Base-by-base conservation (phyloP, 225 moss, liverwort and hornwort species). In the Polytrichum formosum region DNA sequence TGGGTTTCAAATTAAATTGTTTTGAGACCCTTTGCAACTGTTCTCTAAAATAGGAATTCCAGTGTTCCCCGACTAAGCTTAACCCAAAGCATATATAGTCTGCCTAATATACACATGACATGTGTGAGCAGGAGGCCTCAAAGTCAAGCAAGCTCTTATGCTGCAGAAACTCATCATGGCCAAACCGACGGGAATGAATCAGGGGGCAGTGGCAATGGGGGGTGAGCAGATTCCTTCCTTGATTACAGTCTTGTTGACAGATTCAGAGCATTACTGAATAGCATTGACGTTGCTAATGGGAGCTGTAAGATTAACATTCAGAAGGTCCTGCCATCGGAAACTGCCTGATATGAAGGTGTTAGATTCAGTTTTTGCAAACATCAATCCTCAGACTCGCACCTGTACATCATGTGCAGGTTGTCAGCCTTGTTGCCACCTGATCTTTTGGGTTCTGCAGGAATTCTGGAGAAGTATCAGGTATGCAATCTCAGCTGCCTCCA, bases 381-480 rank as follows among this genome's bases (percentile, higher is more conserved):
- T 16, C 46, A 46, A 46, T 13, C 3, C 13, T 46, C 6, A 19
- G 26, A 61, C 54, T 67, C 61, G 70, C 55, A 2, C 5, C 66
- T 55, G 61, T 80, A 80, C 74, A 78, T 16, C 2, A 61, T 74
- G 71, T 74, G 75, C 79, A 73, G 88, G 56, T 56, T 91, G 76
- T 75, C 86, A 65, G 69, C 84, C 59, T 70, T 82, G 61, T 69
- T 81, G 78, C 80, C 82, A 56, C 82, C 90, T 66, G 94, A 95
- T 79, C 78, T 91, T 78, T 83, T 87, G 75, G 83, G 84, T 67
- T 82, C 92, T 71, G 85, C 85, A 64, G 64, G 85, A 70, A 78
- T 86, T 75, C 67, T 95, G 85, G 94, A 92, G 67, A 95, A 92
- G 75, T 95, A 88, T 82, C 94, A 94, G 92, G 94, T 94, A 71